Percentiles rank a stretch among this genome's conserved stretches.
phyloP scores from a whole-genome alignment of 441 rosid genomes.

The Jatropha multifida region DNA sequence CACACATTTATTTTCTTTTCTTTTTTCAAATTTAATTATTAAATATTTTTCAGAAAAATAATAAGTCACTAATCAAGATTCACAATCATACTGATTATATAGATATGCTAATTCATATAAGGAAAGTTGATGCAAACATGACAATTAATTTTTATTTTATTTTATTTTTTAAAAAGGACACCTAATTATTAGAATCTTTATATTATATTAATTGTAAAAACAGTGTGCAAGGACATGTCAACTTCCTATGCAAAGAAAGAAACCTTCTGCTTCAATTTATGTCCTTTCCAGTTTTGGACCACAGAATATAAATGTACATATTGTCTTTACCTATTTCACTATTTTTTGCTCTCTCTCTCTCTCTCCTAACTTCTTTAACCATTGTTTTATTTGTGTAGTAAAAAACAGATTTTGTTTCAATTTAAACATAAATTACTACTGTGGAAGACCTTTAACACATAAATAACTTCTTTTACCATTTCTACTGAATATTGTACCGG shows the following conservation, averaged over 20 bases:
- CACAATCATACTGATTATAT: slow-evolving; percentile 26
- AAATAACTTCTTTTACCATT: too few relatives aligned
- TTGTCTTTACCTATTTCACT: not conserved
- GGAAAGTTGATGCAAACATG: slow-evolving; percentile 36
- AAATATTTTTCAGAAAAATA: not conserved
- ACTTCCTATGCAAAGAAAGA: slow-evolving; percentile 19
- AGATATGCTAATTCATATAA: slow-evolving; percentile 23
- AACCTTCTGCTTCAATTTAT: not conserved
- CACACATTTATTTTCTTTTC: slow-evolving; percentile 9
- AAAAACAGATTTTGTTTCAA: too few relatives aligned
- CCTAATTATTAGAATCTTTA: not conserved
- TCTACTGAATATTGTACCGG: too few relatives aligned
- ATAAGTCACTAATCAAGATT: slow-evolving; percentile 22
- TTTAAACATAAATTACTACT: too few relatives aligned
- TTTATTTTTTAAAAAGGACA: not conserved
- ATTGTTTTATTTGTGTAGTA: not conserved
- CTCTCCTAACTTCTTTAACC: not conserved
- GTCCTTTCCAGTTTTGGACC: slow-evolving; percentile 13
- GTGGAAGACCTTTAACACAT: too few relatives aligned
- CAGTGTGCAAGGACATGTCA: slow-evolving; percentile 6
- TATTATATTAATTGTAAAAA: slow-evolving; percentile 14
- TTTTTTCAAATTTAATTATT: not conserved
- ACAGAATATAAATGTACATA: slow-evolving; percentile 19
- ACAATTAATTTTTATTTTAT: not conserved
- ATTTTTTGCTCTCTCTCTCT: not conserved